Evolutionary conservation across 106 monocot genomes (phyloP), one percentile per base, ranked within the genome.

Genomic region (Posidonia australis): DNA sequence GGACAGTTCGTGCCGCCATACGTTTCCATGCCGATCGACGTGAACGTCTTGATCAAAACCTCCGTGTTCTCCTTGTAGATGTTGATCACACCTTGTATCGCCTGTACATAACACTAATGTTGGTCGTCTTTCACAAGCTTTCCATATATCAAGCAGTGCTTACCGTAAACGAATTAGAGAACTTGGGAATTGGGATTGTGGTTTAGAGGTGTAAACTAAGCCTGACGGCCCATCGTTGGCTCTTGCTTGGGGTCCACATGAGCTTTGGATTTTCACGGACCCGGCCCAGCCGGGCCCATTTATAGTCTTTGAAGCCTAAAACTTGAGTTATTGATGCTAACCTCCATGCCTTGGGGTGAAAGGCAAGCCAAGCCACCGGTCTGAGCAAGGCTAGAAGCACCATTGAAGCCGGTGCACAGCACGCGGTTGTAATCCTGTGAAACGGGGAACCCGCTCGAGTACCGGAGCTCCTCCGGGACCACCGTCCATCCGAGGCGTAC

Each of bases 401-500:
- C 89, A 67, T 94, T 94, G 66, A 94, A 94, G 48, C 82, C 75
- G 5, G 93, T 94, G 65, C 79, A 79, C 13, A 94, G 63, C 64
- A 94, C 79, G 6, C 94, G 77, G 51, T 94, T 74, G 44, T 84
- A 94, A 67, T 94, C 94, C 1, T 66, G 58, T 13, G 62, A 27
- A 2, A 86, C 78, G 3, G 81, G 79, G 45, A 46, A 76, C 1
- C 79, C 86, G 16, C 80, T 63, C 0, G 80, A 77, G 72, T 82
- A 94, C 1, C 11, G 3, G 62, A 94, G 86, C 58, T 86, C 94
- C 54, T 81, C 68, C 9, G 94, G 94, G 14, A 94, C 77, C 21
- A 94, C 86, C 0, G 89, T 85, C 94, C 94, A 94, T 5, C 94
- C 89, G 1, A 94, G 86, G 0, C 94, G 79, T 2, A 94, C 77